A percentile compares a stretch with the other conserved stretches of the same genome.
These are phyloP conservation scores for Paramecium octaurelia DNA, from an alignment of 73 alveolate genomes.

Conservation along the genomic window DNA sequence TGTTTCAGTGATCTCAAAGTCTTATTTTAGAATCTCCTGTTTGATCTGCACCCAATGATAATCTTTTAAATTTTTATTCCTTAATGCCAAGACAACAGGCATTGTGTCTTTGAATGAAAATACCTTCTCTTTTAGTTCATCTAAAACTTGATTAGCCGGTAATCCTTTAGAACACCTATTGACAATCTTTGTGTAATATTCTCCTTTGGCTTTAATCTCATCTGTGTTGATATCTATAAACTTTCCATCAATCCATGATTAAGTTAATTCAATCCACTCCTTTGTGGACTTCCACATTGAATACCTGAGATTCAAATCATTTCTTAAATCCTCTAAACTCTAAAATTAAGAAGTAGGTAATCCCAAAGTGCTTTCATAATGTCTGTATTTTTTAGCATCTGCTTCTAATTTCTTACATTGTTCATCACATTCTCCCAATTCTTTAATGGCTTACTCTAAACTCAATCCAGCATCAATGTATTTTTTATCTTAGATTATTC, in stretches of 20 bases:
- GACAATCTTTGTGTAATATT: slow-evolving; percentile 68
- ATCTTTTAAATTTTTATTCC: slow-evolving; percentile 73
- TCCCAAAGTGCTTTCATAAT: slow-evolving; percentile 74
- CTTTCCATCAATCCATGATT: slow-evolving; percentile 75
- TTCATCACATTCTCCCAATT: slow-evolving; percentile 51
- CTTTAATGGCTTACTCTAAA: slow-evolving; percentile 52
- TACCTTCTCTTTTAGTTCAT: slow-evolving; percentile 69
- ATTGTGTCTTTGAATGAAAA: slow-evolving; percentile 79
- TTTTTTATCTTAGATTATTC: slow-evolving; percentile 39
- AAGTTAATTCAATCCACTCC: slow-evolving; percentile 72
- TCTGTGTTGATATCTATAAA: slow-evolving; percentile 82
- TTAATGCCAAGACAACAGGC: slow-evolving; percentile 86
- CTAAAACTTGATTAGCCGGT: slow-evolving; percentile 72
- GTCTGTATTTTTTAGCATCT: slow-evolving; percentile 72
- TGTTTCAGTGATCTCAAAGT: slow-evolving; percentile 66
- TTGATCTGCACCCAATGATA: slow-evolving; percentile 82
- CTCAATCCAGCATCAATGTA: slow-evolving; percentile 56
- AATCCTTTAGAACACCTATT: slow-evolving; percentile 66
- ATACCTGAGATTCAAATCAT: slow-evolving; percentile 69
- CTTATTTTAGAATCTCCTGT: slow-evolving; percentile 60
- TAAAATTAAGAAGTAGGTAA: slow-evolving; percentile 77
- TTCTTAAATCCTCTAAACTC: slow-evolving; percentile 63
- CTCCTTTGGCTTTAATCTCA: slow-evolving; percentile 74
- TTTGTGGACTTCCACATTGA: slow-evolving; percentile 81
- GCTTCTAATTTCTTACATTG: slow-evolving; percentile 63